Base-by-base conservation (phyloP, 306 rosid species). In the Begonia peltatifolia region DNA sequence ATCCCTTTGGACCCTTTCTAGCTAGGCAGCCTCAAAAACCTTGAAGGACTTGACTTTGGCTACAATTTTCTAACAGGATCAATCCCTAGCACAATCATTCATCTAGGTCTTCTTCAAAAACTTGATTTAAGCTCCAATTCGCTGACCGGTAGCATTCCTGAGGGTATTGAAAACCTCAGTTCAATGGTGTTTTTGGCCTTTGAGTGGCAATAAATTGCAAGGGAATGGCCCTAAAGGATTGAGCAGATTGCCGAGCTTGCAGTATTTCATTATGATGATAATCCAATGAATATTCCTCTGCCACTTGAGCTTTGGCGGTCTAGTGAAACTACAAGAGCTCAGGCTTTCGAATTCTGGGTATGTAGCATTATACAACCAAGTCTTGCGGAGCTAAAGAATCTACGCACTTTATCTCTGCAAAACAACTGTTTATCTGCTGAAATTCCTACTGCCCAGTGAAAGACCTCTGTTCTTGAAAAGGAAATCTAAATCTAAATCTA, bases 91-190 rank as follows among this genome's bases (percentile, higher is more conserved):
- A 51, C 79, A 44, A 66, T 76, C 56, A 73, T 73, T 47, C 43
- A 65, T 17, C 56, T 76, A 63, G 63, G 55, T 63, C 57, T 51
- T 70, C 79, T 76, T 52, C 82, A 76, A 49, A 76, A 76, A 53
- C 60, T 76, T 18, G 79, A 72, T 52, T 66, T 72, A 57, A 76
- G 82, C 71, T 69, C 82, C 12, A 76, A 76, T 56, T 59, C 58
- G 46, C 78, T 76, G 10, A 52, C 60, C 9, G 70, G 64, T 15
- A 52, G 12, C 11, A 72, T 76, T 22, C 82, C 82, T 16, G 52
- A 51, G 10, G 46, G 60, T 35, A 56, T 76, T 22, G 68, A 58
- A 48, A 59, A 48, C 48, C 73, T 72, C 2, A 63, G 41, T 18
- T 53, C 65, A 2, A 44, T 76, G 63, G 70, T 56, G 12, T 72